Conservation (phyloP, 23 red algal species). For the Pyropia haitanensis region DNA sequence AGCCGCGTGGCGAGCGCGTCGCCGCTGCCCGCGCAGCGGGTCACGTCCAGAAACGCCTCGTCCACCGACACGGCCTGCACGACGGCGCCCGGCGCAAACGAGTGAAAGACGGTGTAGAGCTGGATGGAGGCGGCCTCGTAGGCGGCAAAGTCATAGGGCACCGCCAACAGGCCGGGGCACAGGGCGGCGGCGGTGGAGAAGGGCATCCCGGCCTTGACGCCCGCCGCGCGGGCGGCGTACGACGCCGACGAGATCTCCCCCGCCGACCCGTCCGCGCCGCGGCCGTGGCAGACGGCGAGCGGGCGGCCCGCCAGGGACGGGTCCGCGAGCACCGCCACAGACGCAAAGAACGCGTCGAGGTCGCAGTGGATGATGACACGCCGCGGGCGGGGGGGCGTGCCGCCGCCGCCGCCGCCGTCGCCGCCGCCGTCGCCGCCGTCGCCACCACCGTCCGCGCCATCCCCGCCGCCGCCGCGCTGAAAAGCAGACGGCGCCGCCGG, state of each 20-base stretch:
- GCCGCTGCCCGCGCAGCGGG: conserved; percentile 14
- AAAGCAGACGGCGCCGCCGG: background rate
- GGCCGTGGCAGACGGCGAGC: conserved; percentile 82
- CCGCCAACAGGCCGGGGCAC: conserved; percentile 59
- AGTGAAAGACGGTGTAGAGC: conserved; percentile 65
- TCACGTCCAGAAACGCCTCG: conserved; percentile 89
- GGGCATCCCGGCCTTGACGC: conserved; percentile 87
- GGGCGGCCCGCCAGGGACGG: conserved; percentile 56
- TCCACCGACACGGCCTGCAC: conserved; percentile 86
- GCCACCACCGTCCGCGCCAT: too few species aligned
- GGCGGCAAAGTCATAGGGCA: conserved; percentile 80
- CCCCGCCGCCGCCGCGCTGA: too few species aligned
- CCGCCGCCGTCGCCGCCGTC: too few species aligned
- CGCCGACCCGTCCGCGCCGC: conserved; percentile 1
- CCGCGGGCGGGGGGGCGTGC: background rate
- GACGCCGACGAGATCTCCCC: conserved; percentile 88
- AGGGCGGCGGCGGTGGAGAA: conserved; percentile 51
- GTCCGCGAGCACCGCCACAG: conserved; percentile 50
- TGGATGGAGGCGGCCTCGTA: conserved; percentile 66
- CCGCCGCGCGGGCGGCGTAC: conserved; percentile 77
- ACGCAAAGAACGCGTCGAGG: conserved; percentile 96
- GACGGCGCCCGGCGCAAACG: conserved; percentile 22
- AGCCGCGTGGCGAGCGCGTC: conserved; percentile 46
- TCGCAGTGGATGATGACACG: conserved; percentile 89
- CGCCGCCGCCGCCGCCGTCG: too few species aligned